Conservation (phyloP, 331 rosid genomes). For the Pyrus hybrid region DNA sequence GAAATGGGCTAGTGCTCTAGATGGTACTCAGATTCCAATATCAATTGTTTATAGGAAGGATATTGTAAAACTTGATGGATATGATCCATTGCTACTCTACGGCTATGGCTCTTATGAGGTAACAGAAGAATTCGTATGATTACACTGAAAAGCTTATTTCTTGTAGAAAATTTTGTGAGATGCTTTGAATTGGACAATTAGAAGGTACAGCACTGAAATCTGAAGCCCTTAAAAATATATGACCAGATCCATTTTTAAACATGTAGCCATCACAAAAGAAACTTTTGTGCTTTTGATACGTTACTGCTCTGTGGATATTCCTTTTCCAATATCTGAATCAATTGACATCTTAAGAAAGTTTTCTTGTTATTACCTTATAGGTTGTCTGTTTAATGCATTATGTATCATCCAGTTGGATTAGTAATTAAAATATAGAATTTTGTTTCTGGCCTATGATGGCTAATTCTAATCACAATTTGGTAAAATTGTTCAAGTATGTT, state of each 20-base stretch:
- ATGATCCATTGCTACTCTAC: conserved; percentile 78
- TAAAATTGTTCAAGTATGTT: background rate
- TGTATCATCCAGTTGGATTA: background rate
- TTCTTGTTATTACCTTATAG: background rate
- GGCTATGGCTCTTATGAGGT: conserved; percentile 99
- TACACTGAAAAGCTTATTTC: background rate
- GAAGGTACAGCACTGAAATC: conserved; percentile 53
- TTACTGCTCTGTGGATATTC: background rate
- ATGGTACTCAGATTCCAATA: conserved; percentile 75
- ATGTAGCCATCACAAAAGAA: conserved; percentile 47
- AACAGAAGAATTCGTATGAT: conserved; percentile 5
- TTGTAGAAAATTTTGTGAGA: background rate
- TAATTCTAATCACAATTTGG: background rate
- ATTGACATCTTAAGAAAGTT: background rate
- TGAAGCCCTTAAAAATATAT: conserved; percentile 49
- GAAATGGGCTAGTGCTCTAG: conserved; percentile 70
- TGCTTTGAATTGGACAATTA: conserved; percentile 12
- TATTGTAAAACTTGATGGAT: conserved; percentile 77
- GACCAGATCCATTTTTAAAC: conserved; percentile 62
- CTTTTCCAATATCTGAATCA: background rate
- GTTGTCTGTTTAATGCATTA: background rate
- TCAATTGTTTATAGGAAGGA: conserved; percentile 80
- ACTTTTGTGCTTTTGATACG: background rate
- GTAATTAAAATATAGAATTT: background rate
- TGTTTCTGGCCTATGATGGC: background rate